Conservation (phyloP, 768 basidiomycete genomes). For the Podaxis pistillaris region DNA sequence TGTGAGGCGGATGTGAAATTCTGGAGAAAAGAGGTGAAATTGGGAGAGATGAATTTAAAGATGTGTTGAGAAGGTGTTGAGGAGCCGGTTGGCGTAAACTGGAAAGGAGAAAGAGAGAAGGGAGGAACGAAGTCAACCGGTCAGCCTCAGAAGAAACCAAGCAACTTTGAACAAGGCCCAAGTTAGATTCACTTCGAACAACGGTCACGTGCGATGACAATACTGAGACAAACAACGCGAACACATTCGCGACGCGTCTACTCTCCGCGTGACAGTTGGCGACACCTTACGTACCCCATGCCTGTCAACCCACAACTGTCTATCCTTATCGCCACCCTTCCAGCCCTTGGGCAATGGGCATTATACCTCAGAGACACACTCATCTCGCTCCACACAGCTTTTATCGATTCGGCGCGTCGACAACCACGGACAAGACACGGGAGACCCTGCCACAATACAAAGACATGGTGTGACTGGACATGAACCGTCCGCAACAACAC, state of each 20-base stretch:
- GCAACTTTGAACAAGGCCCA: constrained; percentile 9
- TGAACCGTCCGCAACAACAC: background rate
- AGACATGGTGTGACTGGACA: constrained; percentile 3
- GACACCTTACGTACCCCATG: background rate
- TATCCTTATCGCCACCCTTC: background rate
- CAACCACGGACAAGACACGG: background rate
- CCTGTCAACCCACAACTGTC: background rate
- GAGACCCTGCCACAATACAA: background rate
- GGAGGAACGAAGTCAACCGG: constrained; percentile 29
- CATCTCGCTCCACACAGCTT: background rate
- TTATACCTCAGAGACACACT: background rate
- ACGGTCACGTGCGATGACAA: constrained; percentile 35
- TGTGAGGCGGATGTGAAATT: constrained; percentile 21
- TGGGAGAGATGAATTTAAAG: constrained; percentile 26
- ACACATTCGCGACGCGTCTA: constrained; percentile 27
- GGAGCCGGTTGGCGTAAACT: constrained; percentile 23
- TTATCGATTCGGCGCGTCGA: constrained; percentile 14
- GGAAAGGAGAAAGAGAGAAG: constrained; percentile 27
- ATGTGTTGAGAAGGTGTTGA: constrained; percentile 11
- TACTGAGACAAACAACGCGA: constrained; percentile 35
- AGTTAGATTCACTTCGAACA: constrained; percentile 27
- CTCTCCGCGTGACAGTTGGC: constrained; percentile 8
- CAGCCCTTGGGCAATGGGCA: background rate
- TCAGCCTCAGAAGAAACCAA: constrained; percentile 39
- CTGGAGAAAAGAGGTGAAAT: constrained; percentile 25